Evolutionary conservation across 768 basidiomycete genomes (phyloP), one percentile per base, ranked within the genome.

Genomic region (Podaxis sp.): DNA sequence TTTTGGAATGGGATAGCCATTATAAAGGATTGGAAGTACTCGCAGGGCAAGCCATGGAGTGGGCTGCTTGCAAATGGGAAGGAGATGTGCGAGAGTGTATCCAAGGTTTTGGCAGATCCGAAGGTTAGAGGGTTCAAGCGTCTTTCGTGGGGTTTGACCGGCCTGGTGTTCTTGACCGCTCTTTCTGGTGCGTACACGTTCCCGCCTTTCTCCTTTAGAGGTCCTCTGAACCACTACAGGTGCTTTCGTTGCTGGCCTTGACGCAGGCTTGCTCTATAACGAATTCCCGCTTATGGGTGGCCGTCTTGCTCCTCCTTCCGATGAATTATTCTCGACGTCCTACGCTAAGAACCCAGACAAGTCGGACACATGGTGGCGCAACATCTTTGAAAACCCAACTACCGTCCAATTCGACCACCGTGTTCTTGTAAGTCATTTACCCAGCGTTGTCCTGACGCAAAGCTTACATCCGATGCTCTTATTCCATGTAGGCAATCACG

Each of bases 341-440:
- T 98, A 97, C 72, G 85, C 94, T 6, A 86, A 87, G 72, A 83
- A 73, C 33, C 67, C 76, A 0, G 89, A 92, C 71, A 79, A 83
- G 65, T 85, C 85, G 1, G 94, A 97, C 70, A 71, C 85, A n/a
- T 96, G 91, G 90, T 96, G 94, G 94, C 81, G 97, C 63, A 98
- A 98, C 73, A 79, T 98, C 55, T 87, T 97, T 65, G 97, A 99
- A 77, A 99, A 99, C 70, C 97, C 97, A 7, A 95, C 92, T 8
- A 97, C 96, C 0, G 96, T 96, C 7, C 97, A 99, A 72, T 98
- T 98, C 69, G 87, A 99, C 71, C 97, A 99, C 74, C 89, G 97
- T 22, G 78, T 96, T 54, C 84, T 99, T 55, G 96, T 91, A 69
- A 74, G 92, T 80, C 52, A 8, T 57, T 25, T 27, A 52, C 13